Evolutionary conservation across 352 stramenopile species (phyloP).

Genomic region (Peronosclerospora sorghi): DNA sequence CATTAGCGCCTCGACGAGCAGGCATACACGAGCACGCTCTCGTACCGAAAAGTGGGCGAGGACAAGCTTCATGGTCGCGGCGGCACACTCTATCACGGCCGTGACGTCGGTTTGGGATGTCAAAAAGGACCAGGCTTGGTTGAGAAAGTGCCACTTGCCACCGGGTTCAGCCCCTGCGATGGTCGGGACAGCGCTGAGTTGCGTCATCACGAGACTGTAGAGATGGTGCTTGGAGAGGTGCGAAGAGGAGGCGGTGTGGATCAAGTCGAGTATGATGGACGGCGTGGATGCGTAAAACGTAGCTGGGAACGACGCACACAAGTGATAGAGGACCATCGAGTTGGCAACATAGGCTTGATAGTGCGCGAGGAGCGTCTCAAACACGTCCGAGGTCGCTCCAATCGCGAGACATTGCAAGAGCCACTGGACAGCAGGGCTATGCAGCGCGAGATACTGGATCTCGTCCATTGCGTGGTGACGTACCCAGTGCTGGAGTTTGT

Average conservation of each 20-base stretch:
- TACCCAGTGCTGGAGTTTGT: conserved; percentile 45
- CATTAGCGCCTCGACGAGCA: too few species aligned
- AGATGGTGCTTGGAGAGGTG: conserved; percentile 54
- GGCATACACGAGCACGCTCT: not conserved
- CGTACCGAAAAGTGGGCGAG: conserved; percentile 70
- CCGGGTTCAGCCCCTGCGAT: conserved; percentile 24
- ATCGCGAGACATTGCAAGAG: conserved; percentile 61
- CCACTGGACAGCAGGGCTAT: conserved; percentile 83
- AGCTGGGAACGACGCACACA: conserved; percentile 65
- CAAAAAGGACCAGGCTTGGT: conserved; percentile 78
- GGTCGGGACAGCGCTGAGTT: conserved; percentile 33
- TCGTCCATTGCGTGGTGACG: conserved; percentile 41
- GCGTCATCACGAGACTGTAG: conserved; percentile 56
- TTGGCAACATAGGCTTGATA: conserved; percentile 78
- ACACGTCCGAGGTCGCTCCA: conserved; percentile 30
- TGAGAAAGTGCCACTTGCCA: conserved; percentile 70
- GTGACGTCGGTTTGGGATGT: conserved; percentile 56
- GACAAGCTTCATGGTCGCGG: conserved; percentile 79
- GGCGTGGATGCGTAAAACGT: conserved; percentile 47
- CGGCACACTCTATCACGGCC: conserved; percentile 74
- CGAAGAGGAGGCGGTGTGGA: conserved; percentile 42
- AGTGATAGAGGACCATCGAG: conserved; percentile 85
- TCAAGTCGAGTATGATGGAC: conserved; percentile 52
- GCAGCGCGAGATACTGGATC: conserved; percentile 59
- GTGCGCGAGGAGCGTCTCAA: conserved; percentile 60